Conservation (phyloP, 495 filamentous ascomycete species). For the Podospora conica region DNA sequence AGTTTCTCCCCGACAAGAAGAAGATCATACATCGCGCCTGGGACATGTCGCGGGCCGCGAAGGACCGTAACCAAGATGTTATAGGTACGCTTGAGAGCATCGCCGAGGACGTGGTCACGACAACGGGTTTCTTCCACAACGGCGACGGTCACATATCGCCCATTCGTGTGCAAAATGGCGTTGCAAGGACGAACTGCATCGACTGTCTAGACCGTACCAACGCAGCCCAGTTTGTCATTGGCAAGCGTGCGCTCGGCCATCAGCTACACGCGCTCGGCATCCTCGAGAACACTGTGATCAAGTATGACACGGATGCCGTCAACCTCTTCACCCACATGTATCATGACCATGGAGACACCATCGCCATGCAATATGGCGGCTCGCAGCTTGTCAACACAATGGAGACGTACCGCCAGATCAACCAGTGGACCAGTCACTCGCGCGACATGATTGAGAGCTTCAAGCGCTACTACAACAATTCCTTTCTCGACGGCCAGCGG, state of each 20-base stretch:
- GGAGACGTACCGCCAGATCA: constrained; percentile 97
- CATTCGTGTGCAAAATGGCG: constrained; percentile 77
- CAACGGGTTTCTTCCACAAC: constrained; percentile 92
- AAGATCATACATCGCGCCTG: constrained; percentile 91
- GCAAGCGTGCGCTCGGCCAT: constrained; percentile 87
- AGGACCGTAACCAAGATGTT: constrained; percentile 91
- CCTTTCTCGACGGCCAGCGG: constrained; percentile 89
- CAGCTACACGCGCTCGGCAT: constrained; percentile 91
- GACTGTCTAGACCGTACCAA: constrained; percentile 96
- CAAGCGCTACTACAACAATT: constrained; percentile 99
- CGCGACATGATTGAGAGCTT: constrained; percentile 99
- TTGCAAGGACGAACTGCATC: constrained; percentile 94
- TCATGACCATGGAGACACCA: constrained; percentile 94
- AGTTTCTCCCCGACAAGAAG: constrained; percentile 76
- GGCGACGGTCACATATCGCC: constrained; percentile 59
- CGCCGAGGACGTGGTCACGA: constrained; percentile 74
- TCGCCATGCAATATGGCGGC: constrained; percentile 95
- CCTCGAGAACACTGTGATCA: constrained; percentile 67
- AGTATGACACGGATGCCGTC: constrained; percentile 92
- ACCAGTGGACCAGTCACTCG: constrained; percentile 96
- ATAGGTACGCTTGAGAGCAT: constrained; percentile 86
- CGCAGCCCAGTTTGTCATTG: constrained; percentile 95
- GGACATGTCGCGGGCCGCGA: constrained; percentile 96
- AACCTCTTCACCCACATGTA: constrained; percentile 97
- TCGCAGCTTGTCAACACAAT: constrained; percentile 98